phyloP scores from a whole-genome alignment of 306 rosid genomes.

The Mucuna pruriens region DNA sequence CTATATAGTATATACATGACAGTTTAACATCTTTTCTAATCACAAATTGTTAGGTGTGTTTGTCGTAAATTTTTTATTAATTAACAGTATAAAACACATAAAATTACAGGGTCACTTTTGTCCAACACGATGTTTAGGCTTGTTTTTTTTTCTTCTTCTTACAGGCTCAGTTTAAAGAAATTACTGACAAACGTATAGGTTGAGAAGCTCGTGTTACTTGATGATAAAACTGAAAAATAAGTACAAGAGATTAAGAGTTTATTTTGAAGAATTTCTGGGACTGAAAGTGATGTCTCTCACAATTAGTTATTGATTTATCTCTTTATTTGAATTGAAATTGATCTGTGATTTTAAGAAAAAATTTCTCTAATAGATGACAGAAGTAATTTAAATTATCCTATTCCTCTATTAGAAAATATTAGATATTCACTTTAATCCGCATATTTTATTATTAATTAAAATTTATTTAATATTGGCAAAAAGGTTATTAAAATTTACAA shows the following conservation, averaged over 20 bases:
- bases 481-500: background rate
- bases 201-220: background rate
- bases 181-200: background rate
- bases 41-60: no score
- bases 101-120: no score
- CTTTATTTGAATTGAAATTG: background rate
- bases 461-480: background rate
- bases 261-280: background rate
- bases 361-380: background rate
- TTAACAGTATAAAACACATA: no score
- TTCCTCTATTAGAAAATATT: background rate
- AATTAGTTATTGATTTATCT: background rate
- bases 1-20: no score
- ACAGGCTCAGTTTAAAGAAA: background rate
- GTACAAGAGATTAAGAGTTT: background rate
- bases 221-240: no score
- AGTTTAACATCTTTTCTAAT: no score
- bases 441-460: background rate
- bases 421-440: background rate
- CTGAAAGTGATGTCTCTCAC: background rate
- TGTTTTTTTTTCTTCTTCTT: no score
- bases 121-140: no score
- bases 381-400: background rate
- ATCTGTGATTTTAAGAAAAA: background rate
- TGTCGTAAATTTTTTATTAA: no score